Percentiles rank a stretch among this genome's conserved stretches.
Conservation (phyloP, 148 eudicot genomes). For the Vaccinium corymbosum region DNA sequence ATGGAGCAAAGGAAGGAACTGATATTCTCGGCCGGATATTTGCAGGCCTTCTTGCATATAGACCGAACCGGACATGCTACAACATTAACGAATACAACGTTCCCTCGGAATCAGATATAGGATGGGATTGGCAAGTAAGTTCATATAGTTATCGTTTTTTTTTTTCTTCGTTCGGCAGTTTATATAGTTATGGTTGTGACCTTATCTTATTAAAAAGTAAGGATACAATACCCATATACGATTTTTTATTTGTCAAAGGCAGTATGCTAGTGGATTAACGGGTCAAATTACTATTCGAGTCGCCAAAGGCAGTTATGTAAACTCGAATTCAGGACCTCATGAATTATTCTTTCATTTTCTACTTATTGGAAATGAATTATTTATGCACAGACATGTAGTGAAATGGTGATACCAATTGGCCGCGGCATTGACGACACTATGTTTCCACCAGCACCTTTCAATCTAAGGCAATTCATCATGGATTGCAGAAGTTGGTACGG, state of each 20-base stretch:
- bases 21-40: slow-evolving; percentile 29
- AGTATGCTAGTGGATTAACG: too few relatives aligned
- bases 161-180: too few relatives aligned
- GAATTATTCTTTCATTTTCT: neutral
- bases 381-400: slow-evolving; percentile 37
- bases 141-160: neutral
- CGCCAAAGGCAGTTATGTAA: too few relatives aligned
- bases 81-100: neutral
- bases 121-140: slow-evolving; percentile 55
- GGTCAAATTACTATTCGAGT: too few relatives aligned
- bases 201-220: too few relatives aligned
- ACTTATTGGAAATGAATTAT: neutral
- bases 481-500: slow-evolving; percentile 17
- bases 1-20: slow-evolving; percentile 24
- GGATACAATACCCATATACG: too few relatives aligned
- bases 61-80: slow-evolving; percentile 24
- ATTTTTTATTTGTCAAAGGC: too few relatives aligned
- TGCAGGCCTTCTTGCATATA: slow-evolving; percentile 27
- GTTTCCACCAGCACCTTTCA: slow-evolving; percentile 28
- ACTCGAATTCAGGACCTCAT: too few relatives aligned
- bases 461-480: neutral
- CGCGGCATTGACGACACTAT: slow-evolving; percentile 26
- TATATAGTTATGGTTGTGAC: too few relatives aligned
- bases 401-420: slow-evolving; percentile 51
- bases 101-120: slow-evolving; percentile 18